Evolutionary conservation across 805 yeast species (phyloP), one percentile per base, ranked within the genome.

Genomic region (Spathaspora gorwiae): DNA sequence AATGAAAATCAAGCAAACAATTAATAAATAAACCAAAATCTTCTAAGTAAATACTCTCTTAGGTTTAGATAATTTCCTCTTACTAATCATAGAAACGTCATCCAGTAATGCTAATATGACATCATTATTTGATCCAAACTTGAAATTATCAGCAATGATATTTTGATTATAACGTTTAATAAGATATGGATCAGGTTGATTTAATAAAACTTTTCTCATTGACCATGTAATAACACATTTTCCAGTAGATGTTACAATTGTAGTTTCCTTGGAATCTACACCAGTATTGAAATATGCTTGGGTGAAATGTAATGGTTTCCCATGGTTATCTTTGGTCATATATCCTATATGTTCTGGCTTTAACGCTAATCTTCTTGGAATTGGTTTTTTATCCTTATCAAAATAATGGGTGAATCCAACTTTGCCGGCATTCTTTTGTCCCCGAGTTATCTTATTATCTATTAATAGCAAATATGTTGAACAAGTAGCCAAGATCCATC

Each of bases 201-300:
- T 79, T 37, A 68, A 66, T 37, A 83, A 59, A 11, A 85, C 71
- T 49, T 81, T 79, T 52, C 69, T 74, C 58, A 90, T 62, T 10
- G 84, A 81, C 96, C 96, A 90, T 1, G 86, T 75, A 19, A 90
- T 76, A 24, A 89, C 84, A 62, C 80, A 90, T 14, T 90, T 92
- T 2, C 96, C 96, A 2, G 84, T 72, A 4, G 92, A 81, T 1
- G 95, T 76, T 24, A 88, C 81, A 42, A 90, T 85, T 1, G 83
- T 73, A 14, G 85, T 81, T 57, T 84, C 94, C 49, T 77, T 79
- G 26, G 79, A 60, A 40, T 75, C 73, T n/a, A 78, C 45, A 36
- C 89, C 89, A 26, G 84, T 73, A 61, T 90, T 87, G 73, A 90
- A 90, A 53, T 78, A 76, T 5, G 95, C 96, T 46, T 75, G 74